Conservation (phyloP, 257 asterid species). For the Rubia yunnanensis region DNA sequence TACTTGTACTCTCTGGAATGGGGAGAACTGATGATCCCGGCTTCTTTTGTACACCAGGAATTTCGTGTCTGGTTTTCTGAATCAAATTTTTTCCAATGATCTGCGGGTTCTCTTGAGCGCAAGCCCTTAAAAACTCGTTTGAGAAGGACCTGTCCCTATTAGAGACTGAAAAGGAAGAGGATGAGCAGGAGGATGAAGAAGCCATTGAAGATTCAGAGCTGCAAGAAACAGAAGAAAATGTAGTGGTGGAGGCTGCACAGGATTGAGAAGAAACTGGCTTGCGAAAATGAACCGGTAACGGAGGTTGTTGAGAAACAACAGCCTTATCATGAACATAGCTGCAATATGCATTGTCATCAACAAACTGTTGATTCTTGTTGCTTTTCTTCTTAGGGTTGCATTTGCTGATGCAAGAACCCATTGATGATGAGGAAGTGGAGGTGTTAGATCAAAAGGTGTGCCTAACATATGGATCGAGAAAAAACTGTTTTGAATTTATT, state of each 20-base stretch:
- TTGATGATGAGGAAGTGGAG: slow-evolving; percentile 9
- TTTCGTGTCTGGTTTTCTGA: slow-evolving; percentile 1
- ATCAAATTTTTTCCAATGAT: slow-evolving; percentile 18
- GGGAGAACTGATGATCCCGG: slow-evolving; percentile 11
- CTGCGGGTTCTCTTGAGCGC: slow-evolving; percentile 60
- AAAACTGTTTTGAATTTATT: not conserved
- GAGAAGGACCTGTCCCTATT: slow-evolving; percentile 54
- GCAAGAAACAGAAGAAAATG: slow-evolving; percentile 37
- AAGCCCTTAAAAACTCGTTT: slow-evolving; percentile 48
- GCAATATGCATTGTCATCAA: slow-evolving; percentile 2
- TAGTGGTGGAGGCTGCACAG: slow-evolving; percentile 29
- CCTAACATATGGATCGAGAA: not conserved
- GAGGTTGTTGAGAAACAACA: slow-evolving; percentile 42
- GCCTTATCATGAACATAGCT: slow-evolving; percentile 50
- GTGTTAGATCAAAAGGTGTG: not conserved
- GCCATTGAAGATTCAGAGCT: slow-evolving; percentile 21
- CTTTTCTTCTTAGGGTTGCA: slow-evolving; percentile 49
- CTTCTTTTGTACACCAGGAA: not conserved
- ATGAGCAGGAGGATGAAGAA: slow-evolving; percentile 19
- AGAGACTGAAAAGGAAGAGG: slow-evolving; percentile 20
- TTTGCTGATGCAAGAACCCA: slow-evolving; percentile 90
- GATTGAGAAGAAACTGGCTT: slow-evolving; percentile 40
- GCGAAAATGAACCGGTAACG: slow-evolving; percentile 11
- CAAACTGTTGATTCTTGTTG: slow-evolving; percentile 13
- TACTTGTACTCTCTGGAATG: slow-evolving; percentile 20